Evolutionary conservation across 116 monocot species (phyloP).

Genomic region (Zostera marina): DNA sequence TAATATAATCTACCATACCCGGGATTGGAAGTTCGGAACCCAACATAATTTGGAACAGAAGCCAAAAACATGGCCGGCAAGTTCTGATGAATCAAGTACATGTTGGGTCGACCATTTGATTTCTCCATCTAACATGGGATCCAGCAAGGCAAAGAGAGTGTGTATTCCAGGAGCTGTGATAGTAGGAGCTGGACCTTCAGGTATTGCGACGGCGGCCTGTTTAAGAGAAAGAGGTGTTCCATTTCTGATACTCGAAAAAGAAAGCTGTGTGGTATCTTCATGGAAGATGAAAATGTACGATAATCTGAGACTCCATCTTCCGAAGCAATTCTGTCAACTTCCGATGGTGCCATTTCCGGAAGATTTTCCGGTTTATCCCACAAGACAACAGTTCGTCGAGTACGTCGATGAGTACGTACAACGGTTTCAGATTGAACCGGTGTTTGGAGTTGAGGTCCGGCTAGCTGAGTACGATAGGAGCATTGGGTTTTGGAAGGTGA

Average conservation of each 20-base stretch:
- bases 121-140: no score
- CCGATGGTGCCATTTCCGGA: constrained; percentile 49
- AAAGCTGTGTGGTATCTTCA: constrained; percentile 37
- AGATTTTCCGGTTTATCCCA: constrained; percentile 51
- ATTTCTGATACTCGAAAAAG: constrained; percentile 49
- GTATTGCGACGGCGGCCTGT: constrained; percentile 61
- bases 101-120: no score
- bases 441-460: constrained; percentile 30
- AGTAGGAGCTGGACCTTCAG: constrained; percentile 69
- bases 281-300: constrained; percentile 68
- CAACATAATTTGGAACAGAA: no score
- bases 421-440: constrained; percentile 31
- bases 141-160: constrained; percentile 13
- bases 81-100: no score
- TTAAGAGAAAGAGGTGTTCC: constrained; percentile 49
- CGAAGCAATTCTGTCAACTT: constrained; percentile 60
- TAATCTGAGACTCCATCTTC: constrained; percentile 54
- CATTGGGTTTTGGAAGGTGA: constrained; percentile 47
- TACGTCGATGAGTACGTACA: constrained; percentile 45
- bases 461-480: constrained; percentile 31
- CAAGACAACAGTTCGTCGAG: constrained; percentile 52
- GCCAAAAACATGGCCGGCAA: no score
- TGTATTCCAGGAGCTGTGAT: constrained; percentile 57
- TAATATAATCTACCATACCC: no score
- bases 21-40: no score